A percentile compares a stretch with the other conserved stretches of the same genome.
phyloP scores from a whole-genome alignment of 331 rosid species.

The Telfairia occidentalis region DNA sequence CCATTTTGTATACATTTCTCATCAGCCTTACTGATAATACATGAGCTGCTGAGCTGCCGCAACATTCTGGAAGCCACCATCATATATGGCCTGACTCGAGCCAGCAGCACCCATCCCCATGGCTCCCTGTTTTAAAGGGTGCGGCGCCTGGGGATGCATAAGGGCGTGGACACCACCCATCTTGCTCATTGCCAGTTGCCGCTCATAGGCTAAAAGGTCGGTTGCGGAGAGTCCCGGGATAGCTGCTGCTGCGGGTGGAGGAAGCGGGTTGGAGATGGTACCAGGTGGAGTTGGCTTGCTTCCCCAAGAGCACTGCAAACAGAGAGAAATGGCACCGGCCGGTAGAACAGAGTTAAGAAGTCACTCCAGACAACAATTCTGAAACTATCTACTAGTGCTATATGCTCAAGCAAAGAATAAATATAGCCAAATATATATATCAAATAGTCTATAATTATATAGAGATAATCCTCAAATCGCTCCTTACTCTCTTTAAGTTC shows the following conservation, averaged over 20 bases:
- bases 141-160: slow-evolving; percentile 78
- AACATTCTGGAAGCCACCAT: slow-evolving; percentile 87
- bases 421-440: background rate
- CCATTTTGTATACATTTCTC: background rate
- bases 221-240: slow-evolving; percentile 58
- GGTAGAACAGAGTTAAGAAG: background rate
- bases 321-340: background rate
- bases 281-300: slow-evolving; percentile 96
- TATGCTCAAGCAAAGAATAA: background rate
- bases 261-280: slow-evolving; percentile 86
- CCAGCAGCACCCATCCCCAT: slow-evolving; percentile 64
- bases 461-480: background rate
- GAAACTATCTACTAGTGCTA: background rate
- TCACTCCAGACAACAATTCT: background rate
- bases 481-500: background rate
- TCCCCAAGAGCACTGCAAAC: slow-evolving; percentile 85
- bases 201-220: slow-evolving; percentile 61
- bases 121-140: slow-evolving; percentile 73
- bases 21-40: slow-evolving; percentile 60
- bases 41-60: slow-evolving; percentile 91
- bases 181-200: slow-evolving; percentile 88
- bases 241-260: slow-evolving; percentile 71
- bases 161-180: slow-evolving; percentile 80
- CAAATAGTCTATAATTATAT: background rate
- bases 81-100: slow-evolving; percentile 91